phyloP scores from a whole-genome alignment of 2,329 filamentous ascomycete species.

The Macroventuria anomochaeta region DNA sequence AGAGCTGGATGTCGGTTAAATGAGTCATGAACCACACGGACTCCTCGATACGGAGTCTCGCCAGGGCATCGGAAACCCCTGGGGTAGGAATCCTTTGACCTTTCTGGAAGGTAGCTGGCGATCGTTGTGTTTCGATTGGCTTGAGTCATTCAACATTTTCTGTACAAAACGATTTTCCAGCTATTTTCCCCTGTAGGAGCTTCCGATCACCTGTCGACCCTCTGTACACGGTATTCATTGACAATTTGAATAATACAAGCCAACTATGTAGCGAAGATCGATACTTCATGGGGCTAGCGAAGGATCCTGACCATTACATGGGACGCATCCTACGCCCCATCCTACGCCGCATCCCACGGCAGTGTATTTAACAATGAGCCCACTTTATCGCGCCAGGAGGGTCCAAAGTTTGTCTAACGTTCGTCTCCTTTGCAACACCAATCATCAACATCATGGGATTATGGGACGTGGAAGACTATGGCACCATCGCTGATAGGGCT shows the following conservation, averaged over 20 bases:
- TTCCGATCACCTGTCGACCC: neutral
- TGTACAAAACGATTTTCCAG: neutral
- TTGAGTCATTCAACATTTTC: neutral
- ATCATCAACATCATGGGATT: slow-evolving; percentile 1
- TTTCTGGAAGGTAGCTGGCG: neutral
- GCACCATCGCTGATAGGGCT: slow-evolving; percentile 4
- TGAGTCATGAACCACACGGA: neutral
- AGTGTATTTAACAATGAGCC: slow-evolving; percentile 1
- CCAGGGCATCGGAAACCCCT: neutral
- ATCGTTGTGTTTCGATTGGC: neutral
- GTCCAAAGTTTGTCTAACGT: neutral
- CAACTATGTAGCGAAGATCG: neutral
- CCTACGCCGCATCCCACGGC: slow-evolving; percentile 1
- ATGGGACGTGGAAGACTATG: slow-evolving; percentile 4
- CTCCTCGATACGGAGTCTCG: neutral
- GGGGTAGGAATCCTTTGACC: neutral
- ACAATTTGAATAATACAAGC: neutral
- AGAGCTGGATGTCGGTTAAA: neutral
- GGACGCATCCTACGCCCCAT: slow-evolving; percentile 1
- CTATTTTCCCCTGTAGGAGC: neutral
- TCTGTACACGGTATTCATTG: slow-evolving; percentile 1
- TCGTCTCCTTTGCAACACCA: neutral
- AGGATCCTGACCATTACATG: slow-evolving; percentile 1
- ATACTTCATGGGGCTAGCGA: neutral
- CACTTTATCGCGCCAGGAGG: slow-evolving; percentile 1